These are phyloP conservation scores for Plasmodium gonderi DNA, from an alignment of 169 alveolate species.

Conservation along the genomic window DNA sequence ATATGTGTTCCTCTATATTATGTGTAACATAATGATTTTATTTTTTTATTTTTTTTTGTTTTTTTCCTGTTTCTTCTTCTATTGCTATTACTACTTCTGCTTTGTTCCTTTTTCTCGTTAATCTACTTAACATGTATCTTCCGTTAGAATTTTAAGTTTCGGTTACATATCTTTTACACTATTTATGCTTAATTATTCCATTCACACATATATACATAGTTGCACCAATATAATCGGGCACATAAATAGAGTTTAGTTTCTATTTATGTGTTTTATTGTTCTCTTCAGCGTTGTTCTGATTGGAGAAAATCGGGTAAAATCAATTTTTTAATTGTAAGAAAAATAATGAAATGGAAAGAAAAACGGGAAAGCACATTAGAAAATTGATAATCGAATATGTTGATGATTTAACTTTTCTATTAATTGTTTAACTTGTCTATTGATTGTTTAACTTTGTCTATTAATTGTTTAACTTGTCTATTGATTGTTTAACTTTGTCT, in stretches of 20 bases:
- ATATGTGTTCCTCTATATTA: not conserved
- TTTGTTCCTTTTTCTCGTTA: not conserved
- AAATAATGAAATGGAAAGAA: not conserved
- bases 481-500: too few relatives aligned
- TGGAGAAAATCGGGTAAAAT: not conserved
- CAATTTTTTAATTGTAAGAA: not conserved
- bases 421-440: not conserved
- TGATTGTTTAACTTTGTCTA: too few relatives aligned
- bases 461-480: not conserved
- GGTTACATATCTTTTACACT: not conserved
- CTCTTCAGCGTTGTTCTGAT: not conserved
- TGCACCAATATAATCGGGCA: not conserved
- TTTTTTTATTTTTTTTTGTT: not conserved
- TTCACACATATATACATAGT: not conserved
- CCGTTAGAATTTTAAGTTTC: not conserved
- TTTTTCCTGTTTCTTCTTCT: not conserved
- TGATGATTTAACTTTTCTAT: not conserved
- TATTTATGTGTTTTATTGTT: not conserved
- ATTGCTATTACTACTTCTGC: not conserved
- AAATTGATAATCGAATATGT: not conserved
- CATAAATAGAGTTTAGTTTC: not conserved
- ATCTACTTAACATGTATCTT: not conserved
- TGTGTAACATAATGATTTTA: conserved; percentile 21
- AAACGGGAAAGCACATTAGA: not conserved
- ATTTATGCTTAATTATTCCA: not conserved